Base-by-base conservation (phyloP, 805 yeast genomes). In the Kodamaea lidongshanica region DNA sequence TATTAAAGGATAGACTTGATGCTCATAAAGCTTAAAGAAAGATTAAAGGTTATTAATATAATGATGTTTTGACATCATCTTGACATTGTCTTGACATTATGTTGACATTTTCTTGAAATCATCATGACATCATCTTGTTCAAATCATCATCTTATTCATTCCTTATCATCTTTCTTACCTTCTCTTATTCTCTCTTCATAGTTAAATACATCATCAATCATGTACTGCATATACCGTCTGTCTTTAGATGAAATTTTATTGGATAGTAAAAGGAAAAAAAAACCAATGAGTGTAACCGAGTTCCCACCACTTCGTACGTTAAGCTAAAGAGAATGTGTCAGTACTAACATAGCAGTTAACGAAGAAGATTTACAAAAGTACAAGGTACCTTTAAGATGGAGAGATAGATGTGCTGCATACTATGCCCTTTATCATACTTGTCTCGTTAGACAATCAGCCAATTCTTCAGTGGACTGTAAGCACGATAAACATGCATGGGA, bases 401-500 rank as follows among this genome's bases (percentile, higher is more conserved):
- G 95, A 45, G 95, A 84, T 54, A 73, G 94, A 57, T 84, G 95
- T 58, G 92, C 94, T 7, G 58, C 65, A 19, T 62, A 62, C 50
- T 64, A 52, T 42, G 70, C 68, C 15, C 62, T 63, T 33, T 61
- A 57, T 42, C 63, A 61, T 34, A 58, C 63, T 8, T 64, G 70
- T 50, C 61, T 62, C 30, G 52, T 57, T 19, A 61, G 70, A 48
- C 66, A 61, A 40, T 51, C 60, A 10, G 67, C 67, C 35, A 61
- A 61, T 46, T 48, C 58, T 2, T 53, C 65, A 4, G 62, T 63
- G 25, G 75, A 73, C 45, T 84, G 95, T 46, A 66, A 70, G 35
- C 79, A 79, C 41, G 85, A 79, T 60, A 75, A 86, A 53, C 94
- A 85, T 45, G 77, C 68, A 23, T 85, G 87, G 67, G 95, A 84